Conservation (phyloP, 805 yeast genomes). For the Metschnikowia orientalis region DNA sequence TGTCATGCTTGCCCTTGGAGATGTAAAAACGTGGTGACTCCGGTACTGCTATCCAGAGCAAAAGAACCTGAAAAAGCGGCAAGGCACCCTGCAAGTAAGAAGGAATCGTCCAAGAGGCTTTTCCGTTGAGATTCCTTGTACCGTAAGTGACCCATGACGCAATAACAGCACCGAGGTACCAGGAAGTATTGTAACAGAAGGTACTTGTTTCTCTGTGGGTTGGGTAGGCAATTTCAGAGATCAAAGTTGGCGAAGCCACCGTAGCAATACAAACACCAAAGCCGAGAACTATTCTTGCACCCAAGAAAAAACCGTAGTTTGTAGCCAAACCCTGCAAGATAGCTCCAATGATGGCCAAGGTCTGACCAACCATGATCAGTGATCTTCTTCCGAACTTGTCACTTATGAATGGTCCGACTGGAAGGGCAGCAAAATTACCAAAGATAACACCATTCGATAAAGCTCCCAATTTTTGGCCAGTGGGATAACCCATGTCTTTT, state of each 20-base stretch:
- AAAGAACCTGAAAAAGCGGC: constrained; percentile 38
- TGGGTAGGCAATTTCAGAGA: constrained; percentile 50
- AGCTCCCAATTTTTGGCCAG: constrained; percentile 21
- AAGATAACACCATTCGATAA: constrained; percentile 23
- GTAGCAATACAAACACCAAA: constrained; percentile 40
- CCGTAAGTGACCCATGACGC: constrained; percentile 53
- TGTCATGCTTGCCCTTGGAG: constrained; percentile 36
- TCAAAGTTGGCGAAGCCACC: constrained; percentile 45
- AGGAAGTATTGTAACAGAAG: constrained; percentile 46
- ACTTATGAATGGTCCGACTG: constrained; percentile 15
- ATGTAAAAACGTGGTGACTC: constrained; percentile 47
- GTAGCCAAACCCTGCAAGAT: constrained; percentile 35
- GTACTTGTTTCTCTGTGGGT: constrained; percentile 26
- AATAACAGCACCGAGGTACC: constrained; percentile 52
- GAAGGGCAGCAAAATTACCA: constrained; percentile 34
- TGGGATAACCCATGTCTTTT: constrained; percentile 26
- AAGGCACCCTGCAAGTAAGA: constrained; percentile 46
- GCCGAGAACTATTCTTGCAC: constrained; percentile 46
- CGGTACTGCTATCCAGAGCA: constrained; percentile 30
- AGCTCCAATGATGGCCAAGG: constrained; percentile 29
- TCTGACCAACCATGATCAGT: constrained; percentile 26
- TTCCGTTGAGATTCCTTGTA: constrained; percentile 24
- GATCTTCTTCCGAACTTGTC: constrained; percentile 42
- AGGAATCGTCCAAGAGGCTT: constrained; percentile 51
- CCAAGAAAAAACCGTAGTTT: constrained; percentile 35